Evolutionary conservation across 176 grass and related monocot species (phyloP), one percentile per base, ranked within the genome.

Genomic region (Aegilops umbellulata): DNA sequence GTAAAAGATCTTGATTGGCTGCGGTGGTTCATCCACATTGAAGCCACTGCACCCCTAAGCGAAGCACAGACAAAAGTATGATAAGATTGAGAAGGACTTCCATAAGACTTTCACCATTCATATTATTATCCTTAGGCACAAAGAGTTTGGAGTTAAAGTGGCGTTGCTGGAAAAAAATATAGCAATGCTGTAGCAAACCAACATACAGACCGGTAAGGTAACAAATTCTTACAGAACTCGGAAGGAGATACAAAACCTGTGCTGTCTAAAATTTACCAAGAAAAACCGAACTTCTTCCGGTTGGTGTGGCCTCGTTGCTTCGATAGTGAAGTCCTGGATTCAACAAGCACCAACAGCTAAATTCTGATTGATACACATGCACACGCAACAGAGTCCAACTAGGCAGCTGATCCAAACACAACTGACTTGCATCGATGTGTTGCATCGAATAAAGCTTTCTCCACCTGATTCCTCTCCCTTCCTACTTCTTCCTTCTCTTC

Each of bases 401-500:
- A 35, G 75, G 77, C 61, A 86, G 79, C 49, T 36, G 41, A 61
- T 39, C 24, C 22, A 15, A 82, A 78, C 5, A 64, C 77, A 90
- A 78, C 38, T 14, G 23, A 72, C 12, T n/a, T n/a, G n/a, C n/a
- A 19, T 64, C 16, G 2, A 83, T 55, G 53, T 14, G 69, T 62
- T 74, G 49, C 49, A 60, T 19, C 81, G 35, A 9, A 16, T 8
- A 80, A 79, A 79, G 64, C 49, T 53, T 53, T 53, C 49, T 19
- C 49, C 49, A 19, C 58, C 75, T 65, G 88, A 36, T 83, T 90
- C 53, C 88, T 22, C 88, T 35, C 81, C 90, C 38, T 62, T 87
- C 25, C 61, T 90, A 85, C 81, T 91, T 93, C 76, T 88, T 97
- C 57, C 88, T 86, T 83, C 84, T 94, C 90, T 92, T 98, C 49